Percentiles rank a stretch among this genome's conserved stretches.
Conservation (phyloP, 2,329 filamentous ascomycete species). For the Rutstroemia sp. region DNA sequence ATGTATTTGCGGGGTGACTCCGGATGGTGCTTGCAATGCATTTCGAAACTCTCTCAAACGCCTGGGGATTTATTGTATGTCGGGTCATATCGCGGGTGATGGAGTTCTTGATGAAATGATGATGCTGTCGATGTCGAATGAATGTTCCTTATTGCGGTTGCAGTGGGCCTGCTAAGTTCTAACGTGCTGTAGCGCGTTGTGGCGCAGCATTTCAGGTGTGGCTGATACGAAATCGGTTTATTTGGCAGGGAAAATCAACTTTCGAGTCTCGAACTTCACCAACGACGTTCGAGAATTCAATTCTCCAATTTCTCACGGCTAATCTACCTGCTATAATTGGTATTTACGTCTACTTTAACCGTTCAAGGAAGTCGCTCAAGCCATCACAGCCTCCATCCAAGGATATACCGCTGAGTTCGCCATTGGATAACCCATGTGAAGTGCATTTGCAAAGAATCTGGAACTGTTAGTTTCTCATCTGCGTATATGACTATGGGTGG, state of each 20-base stretch:
- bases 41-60: constrained; percentile 3
- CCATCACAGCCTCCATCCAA: constrained; percentile 49
- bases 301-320: too few species aligned
- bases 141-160: too few species aligned
- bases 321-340: too few species aligned
- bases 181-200: too few species aligned
- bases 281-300: too few species aligned
- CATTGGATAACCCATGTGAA: constrained; percentile 63
- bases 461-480: not conserved
- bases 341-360: too few species aligned
- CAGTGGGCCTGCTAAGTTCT: too few species aligned
- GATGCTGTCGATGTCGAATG: too few species aligned
- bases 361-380: not conserved
- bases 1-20: constrained; percentile 4
- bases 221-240: too few species aligned
- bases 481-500: not conserved
- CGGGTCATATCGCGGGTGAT: not conserved
- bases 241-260: too few species aligned
- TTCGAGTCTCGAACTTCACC: too few species aligned
- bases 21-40: constrained; percentile 7
- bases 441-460: constrained; percentile 47
- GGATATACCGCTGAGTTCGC: constrained; percentile 51
- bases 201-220: too few species aligned
- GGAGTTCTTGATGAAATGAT: not conserved
- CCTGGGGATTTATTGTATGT: not conserved